These are phyloP conservation scores for Leccinum disarticulatum DNA, from an alignment of 768 basidiomycete species.

Conservation along the genomic window DNA sequence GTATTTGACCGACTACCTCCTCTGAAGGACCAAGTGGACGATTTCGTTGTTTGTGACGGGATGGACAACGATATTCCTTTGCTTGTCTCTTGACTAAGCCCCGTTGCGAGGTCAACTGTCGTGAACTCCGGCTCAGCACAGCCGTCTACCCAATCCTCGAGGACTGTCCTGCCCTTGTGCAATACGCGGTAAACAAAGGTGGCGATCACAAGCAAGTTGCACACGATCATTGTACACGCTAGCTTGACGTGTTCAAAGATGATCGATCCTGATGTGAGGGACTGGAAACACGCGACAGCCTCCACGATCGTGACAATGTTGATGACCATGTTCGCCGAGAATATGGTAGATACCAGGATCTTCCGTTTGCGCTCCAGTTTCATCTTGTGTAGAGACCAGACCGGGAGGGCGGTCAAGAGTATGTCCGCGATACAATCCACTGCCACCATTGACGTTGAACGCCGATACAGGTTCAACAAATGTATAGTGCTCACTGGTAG, in stretches of 20 bases:
- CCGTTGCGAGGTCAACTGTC: slow-evolving; percentile 6
- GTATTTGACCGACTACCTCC: slow-evolving; percentile 1
- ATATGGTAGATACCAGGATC: slow-evolving; percentile 19
- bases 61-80: neutral
- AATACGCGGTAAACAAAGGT: slow-evolving; percentile 19
- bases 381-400: slow-evolving; percentile 15
- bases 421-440: slow-evolving; percentile 24
- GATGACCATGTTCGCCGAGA: slow-evolving; percentile 26
- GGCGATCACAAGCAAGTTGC: slow-evolving; percentile 25
- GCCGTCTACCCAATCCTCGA: neutral
- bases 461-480: neutral
- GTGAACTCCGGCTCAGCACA: slow-evolving; percentile 9
- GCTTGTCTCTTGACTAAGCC: slow-evolving; percentile 3
- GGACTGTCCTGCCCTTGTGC: neutral
- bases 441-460: slow-evolving; percentile 2
- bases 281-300: slow-evolving; percentile 5
- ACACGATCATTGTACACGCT: slow-evolving; percentile 20
- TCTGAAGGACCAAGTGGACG: slow-evolving; percentile 12
- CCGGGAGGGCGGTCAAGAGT: slow-evolving; percentile 22
- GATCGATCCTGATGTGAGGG: slow-evolving; percentile 11
- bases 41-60: neutral
- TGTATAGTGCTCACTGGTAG: slow-evolving; percentile 17
- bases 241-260: slow-evolving; percentile 26
- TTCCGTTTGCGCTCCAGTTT: slow-evolving; percentile 16
- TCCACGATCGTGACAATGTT: slow-evolving; percentile 20